Base-by-base conservation (phyloP, 1,284 basidiomycete genomes). In the Ceratobasidium sp. region DNA sequence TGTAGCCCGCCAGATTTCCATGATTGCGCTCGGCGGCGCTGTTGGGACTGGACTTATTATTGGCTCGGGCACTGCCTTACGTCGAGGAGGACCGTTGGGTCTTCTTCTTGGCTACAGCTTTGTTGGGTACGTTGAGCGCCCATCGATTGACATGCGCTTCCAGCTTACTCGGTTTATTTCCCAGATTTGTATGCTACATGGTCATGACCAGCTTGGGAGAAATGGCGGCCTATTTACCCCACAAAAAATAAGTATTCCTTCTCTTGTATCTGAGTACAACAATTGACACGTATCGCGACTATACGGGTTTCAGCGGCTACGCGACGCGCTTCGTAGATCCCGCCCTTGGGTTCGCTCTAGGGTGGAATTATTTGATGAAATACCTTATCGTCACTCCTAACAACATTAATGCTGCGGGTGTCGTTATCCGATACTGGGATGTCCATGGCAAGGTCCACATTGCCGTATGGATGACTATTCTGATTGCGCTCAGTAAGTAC, bases 381-480 rank as follows among this genome's bases (percentile, higher is more conserved):
- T 15, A 79, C 80, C 1, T 74, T 76, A 2, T 69, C 15, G 66
- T 36, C 4, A 2, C 57, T 17, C 66, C 66, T 6, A 53, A 14
- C 15, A 33, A 60, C 9, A 17, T 60, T 11, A 60, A 29, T 7
- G 57, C 57, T 8, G 57, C 57, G 7, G 66, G 53, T 1, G 79
- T 81, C 22, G 80, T 82, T 15, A 80, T 81, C 31, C 72, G 75
- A 6, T 83, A 79, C 75, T 81, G 81, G 78, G 48, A 14, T 74
- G 81, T 36, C 22, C 80, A 80, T 33, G 74, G 47, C 44, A 33
- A 51, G 2, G 24, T 69, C 33, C 56, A 69, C 41, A 44, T 69
- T 15, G 33, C 41, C 73, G 77, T 75, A 31, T 90, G 88, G 88
- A 89, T 89, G 88, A 85, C 86, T 29, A 85, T 89, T 63, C 89